Percentiles rank a stretch among this genome's conserved stretches.
These are phyloP conservation scores for Stagonosporopsis chrysanthemi DNA, from an alignment of 2,329 filamentous ascomycete genomes.

Conservation along the genomic window DNA sequence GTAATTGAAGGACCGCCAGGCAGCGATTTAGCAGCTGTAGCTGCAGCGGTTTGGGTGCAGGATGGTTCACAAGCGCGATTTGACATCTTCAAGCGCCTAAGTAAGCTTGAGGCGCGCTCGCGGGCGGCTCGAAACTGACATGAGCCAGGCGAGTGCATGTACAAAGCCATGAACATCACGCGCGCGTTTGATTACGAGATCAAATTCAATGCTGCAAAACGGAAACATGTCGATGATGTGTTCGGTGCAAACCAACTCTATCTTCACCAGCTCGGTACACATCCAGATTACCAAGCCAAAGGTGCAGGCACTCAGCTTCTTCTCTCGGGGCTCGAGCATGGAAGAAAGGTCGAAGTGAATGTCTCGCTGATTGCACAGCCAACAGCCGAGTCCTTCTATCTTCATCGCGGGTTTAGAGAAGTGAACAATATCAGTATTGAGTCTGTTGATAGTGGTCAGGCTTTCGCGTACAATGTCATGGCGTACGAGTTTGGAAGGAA, in stretches of 20 bases:
- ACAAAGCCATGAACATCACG: background rate
- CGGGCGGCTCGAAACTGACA: background rate
- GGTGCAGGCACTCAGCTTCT: slow-evolving; percentile 1
- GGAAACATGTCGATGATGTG: background rate
- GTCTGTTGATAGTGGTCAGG: background rate
- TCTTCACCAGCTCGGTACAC: background rate
- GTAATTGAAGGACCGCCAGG: background rate
- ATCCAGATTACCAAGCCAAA: background rate
- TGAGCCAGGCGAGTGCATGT: background rate
- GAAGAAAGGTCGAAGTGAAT: background rate
- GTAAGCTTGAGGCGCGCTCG: background rate
- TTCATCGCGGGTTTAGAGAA: background rate
- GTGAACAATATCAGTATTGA: background rate
- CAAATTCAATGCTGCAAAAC: background rate
- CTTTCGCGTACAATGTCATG: background rate
- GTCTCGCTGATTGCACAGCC: slow-evolving; percentile 2
- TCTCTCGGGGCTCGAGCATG: background rate
- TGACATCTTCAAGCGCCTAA: background rate
- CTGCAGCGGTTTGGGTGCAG: background rate
- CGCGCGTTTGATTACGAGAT: background rate
- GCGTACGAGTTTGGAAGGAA: background rate
- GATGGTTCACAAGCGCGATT: background rate
- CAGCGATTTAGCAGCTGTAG: background rate
- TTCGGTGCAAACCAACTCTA: background rate
- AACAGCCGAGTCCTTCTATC: background rate